Percentiles rank a stretch among this genome's conserved stretches.
These are phyloP conservation scores for Capronia americana DNA, from an alignment of 2,329 filamentous ascomycete species.

Conservation along the genomic window DNA sequence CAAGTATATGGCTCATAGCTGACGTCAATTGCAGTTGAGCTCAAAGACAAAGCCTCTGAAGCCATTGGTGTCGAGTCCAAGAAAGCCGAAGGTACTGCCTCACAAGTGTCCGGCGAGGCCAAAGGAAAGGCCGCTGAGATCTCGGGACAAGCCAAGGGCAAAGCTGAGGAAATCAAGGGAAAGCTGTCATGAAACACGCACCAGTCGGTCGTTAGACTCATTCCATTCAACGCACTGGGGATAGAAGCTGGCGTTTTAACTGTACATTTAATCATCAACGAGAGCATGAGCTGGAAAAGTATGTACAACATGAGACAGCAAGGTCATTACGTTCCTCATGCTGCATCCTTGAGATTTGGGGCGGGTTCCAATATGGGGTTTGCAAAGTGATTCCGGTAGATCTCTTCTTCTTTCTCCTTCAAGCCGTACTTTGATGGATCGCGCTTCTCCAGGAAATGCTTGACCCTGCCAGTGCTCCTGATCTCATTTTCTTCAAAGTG, in stretches of 20 bases:
- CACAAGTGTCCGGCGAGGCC: conserved; percentile 47
- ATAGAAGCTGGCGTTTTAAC: conserved; percentile 24
- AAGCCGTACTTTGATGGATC: conserved; percentile 62
- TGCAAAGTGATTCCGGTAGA: conserved; percentile 46
- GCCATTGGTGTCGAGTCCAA: conserved; percentile 50
- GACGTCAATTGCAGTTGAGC: conserved; percentile 54
- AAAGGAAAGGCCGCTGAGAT: conserved; percentile 44
- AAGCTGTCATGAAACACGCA: conserved; percentile 34
- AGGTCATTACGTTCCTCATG: neutral
- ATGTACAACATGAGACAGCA: conserved; percentile 23
- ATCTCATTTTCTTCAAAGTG: conserved; percentile 63
- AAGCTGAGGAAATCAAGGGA: conserved; percentile 46
- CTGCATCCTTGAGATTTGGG: conserved; percentile 19
- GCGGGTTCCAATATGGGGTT: conserved; percentile 18
- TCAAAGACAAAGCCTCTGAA: conserved; percentile 54
- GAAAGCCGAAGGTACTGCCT: conserved; percentile 56
- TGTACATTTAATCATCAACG: conserved; percentile 32
- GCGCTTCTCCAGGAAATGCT: conserved; percentile 76
- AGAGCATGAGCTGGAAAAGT: conserved; percentile 1
- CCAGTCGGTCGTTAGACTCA: conserved; percentile 8
- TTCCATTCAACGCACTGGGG: conserved; percentile 6
- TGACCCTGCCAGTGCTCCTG: conserved; percentile 69
- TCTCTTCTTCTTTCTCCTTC: conserved; percentile 51
- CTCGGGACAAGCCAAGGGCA: conserved; percentile 43
- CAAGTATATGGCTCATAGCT: neutral